These are phyloP conservation scores for Colletotrichum orbiculare DNA, from an alignment of 2,329 filamentous ascomycete species.

Conservation along the genomic window DNA sequence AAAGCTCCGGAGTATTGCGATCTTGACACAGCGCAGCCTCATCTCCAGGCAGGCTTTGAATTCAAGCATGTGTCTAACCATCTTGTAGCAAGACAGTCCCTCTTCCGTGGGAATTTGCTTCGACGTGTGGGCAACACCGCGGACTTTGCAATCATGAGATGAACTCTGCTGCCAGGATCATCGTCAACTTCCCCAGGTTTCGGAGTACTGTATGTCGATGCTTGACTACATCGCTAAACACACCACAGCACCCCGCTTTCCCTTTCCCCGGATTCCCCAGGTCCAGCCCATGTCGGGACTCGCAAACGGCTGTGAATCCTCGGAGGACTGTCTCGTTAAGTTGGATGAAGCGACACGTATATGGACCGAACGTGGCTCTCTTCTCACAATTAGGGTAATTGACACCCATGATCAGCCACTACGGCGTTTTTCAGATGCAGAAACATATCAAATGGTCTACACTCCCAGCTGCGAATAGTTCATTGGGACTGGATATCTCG, in stretches of 20 bases:
- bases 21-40: too few species aligned
- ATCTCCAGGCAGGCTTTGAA: too few species aligned
- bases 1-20: too few species aligned
- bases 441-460: too few species aligned
- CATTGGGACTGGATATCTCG: background rate
- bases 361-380: too few species aligned
- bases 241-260: background rate
- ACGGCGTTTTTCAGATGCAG: too few species aligned
- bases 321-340: background rate
- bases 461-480: background rate
- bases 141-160: background rate
- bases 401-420: too few species aligned
- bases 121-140: too few species aligned
- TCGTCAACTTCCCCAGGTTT: constrained; percentile 11
- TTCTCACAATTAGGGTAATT: too few species aligned
- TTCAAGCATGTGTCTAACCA: too few species aligned
- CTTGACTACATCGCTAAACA: background rate
- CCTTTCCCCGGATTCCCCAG: constrained; percentile 19
- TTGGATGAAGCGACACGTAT: background rate
- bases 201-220: constrained; percentile 13
- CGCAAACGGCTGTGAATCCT: background rate
- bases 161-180: constrained; percentile 1
- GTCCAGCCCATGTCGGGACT: background rate
- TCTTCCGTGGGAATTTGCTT: too few species aligned
- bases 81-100: too few species aligned